phyloP scores from a whole-genome alignment of 169 alveolate species.

The Cryptosporidium viatorum region DNA sequence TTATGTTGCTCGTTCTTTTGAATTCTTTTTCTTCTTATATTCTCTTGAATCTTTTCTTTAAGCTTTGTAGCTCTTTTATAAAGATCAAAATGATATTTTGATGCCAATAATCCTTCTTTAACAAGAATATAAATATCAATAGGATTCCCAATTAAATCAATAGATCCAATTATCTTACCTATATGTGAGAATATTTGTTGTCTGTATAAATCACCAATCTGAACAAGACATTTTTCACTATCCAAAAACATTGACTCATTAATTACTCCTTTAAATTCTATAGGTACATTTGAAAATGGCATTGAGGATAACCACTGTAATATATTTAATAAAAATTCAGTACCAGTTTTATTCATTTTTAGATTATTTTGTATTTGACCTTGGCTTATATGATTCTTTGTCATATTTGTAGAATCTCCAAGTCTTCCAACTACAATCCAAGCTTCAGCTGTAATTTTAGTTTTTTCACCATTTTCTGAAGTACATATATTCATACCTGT shows the following conservation, averaged over 20 bases:
- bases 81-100: conserved; percentile 41
- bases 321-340: conserved; percentile 30
- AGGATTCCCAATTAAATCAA: conserved; percentile 57
- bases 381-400: not conserved
- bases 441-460: not conserved
- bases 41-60: conserved; percentile 34
- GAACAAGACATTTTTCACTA: conserved; percentile 38
- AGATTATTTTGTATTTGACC: conserved; percentile 45
- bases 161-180: conserved; percentile 45
- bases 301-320: conserved; percentile 41
- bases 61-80: conserved; percentile 38
- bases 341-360: conserved; percentile 34
- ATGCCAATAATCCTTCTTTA: conserved; percentile 54
- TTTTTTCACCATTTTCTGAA: not conserved
- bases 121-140: conserved; percentile 48
- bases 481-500: not conserved
- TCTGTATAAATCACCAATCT: conserved; percentile 25
- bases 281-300: conserved; percentile 66
- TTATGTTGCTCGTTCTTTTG: not conserved
- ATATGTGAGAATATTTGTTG: conserved; percentile 56
- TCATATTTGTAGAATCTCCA: not conserved
- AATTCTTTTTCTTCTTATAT: conserved; percentile 3
- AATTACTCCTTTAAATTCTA: conserved; percentile 52
- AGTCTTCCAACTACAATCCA: not conserved
- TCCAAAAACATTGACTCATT: conserved; percentile 49